phyloP scores from a whole-genome alignment of 2,329 filamentous ascomycete species.

The Fusarium austroafricanum region DNA sequence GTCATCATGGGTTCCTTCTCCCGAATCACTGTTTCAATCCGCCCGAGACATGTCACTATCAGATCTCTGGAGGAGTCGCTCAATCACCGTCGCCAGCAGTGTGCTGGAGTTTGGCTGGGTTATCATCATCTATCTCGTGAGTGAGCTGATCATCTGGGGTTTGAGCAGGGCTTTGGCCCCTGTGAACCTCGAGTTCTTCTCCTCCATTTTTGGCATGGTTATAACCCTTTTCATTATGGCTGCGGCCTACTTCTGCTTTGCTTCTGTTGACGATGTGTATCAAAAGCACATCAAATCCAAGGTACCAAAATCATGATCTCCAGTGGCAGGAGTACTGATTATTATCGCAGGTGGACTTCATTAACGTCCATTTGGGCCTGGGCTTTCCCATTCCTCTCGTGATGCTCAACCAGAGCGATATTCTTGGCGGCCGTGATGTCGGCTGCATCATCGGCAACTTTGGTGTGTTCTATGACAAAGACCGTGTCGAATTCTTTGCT shows the following conservation, averaged over 20 bases:
- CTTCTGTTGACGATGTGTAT: conserved; percentile 46
- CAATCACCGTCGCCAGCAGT: not conserved
- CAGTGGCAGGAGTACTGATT: not conserved
- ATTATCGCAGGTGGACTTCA: conserved; percentile 57
- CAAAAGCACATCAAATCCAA: conserved; percentile 49
- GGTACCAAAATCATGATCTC: conserved; percentile 37
- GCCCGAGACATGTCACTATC: conserved; percentile 42
- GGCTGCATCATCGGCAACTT: conserved; percentile 59
- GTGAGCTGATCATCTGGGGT: conserved; percentile 60
- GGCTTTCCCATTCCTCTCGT: conserved; percentile 64
- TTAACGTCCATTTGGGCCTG: conserved; percentile 63
- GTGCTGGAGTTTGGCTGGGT: conserved; percentile 48
- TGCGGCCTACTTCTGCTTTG: conserved; percentile 29
- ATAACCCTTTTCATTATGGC: conserved; percentile 54
- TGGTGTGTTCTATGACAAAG: conserved; percentile 47
- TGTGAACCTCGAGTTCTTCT: conserved; percentile 56
- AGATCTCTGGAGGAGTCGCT: conserved; percentile 37
- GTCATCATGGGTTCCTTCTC: conserved; percentile 20
- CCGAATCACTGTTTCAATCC: conserved; percentile 38
- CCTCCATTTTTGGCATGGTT: conserved; percentile 61
- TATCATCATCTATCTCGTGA: conserved; percentile 53
- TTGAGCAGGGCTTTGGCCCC: conserved; percentile 53
- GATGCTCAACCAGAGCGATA: conserved; percentile 55
- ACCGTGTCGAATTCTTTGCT: conserved; percentile 1
- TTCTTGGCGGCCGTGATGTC: conserved; percentile 51